Conservation (phyloP, 73 alveolate species). For the Tetrahymena malaccensis region DNA sequence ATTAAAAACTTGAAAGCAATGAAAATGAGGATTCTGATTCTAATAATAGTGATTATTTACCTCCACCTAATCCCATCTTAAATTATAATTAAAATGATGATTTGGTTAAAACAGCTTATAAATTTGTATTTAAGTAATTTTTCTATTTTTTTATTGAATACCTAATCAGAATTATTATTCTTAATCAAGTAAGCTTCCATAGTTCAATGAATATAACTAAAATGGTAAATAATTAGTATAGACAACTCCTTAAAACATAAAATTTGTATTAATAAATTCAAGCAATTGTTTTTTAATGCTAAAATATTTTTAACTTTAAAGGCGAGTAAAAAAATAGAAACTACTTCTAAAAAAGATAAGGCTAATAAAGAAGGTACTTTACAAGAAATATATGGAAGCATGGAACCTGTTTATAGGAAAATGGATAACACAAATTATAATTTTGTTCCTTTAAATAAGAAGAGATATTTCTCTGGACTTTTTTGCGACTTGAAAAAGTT, state of each 20-base stretch:
- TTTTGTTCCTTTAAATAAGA: neutral
- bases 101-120: neutral
- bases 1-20: neutral
- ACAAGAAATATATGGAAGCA: neutral
- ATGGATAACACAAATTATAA: neutral
- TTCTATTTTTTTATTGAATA: neutral
- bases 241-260: neutral
- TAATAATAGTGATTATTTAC: neutral
- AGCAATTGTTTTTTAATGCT: too few relatives aligned
- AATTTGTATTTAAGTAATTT: neutral
- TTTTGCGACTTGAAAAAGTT: neutral
- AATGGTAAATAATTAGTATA: neutral
- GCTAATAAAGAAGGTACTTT: neutral
- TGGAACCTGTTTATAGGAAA: neutral
- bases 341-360: neutral
- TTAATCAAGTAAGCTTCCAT: neutral
- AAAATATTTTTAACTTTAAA: neutral
- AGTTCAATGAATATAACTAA: neutral
- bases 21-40: neutral
- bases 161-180: neutral
- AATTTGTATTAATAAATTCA: neutral
- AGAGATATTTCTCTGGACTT: neutral
- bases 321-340: neutral
- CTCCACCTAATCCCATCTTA: neutral
- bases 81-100: neutral